phyloP scores from a whole-genome alignment of 768 basidiomycete species.

The Boletus bicolor region DNA sequence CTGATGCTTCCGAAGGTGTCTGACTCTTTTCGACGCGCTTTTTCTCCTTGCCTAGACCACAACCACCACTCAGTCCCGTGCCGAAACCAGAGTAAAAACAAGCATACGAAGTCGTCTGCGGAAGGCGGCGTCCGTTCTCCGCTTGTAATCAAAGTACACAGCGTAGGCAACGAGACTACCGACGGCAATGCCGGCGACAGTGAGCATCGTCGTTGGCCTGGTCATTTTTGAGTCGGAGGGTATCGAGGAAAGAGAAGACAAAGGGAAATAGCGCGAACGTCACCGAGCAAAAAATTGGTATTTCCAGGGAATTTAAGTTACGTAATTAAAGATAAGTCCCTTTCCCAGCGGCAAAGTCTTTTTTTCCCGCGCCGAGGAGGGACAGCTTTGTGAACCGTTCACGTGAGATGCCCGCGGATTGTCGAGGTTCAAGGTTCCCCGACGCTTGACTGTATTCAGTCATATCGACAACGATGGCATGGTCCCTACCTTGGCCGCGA shows the following conservation, averaged over 20 bases:
- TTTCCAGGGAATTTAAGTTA: constrained; percentile 17
- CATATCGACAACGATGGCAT: neutral
- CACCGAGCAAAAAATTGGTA: constrained; percentile 6
- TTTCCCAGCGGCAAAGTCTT: neutral
- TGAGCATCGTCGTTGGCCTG: constrained; percentile 38
- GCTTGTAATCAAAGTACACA: constrained; percentile 91
- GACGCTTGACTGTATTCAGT: neutral
- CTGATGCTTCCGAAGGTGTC: constrained; percentile 38
- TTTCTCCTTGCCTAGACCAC: constrained; percentile 77
- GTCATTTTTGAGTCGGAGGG: constrained; percentile 17
- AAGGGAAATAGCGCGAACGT: constrained; percentile 1
- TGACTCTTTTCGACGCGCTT: constrained; percentile 78
- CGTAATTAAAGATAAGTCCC: constrained; percentile 17
- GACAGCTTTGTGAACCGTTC: neutral
- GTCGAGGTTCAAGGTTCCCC: neutral
- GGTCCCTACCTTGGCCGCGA: neutral
- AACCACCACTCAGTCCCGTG: neutral
- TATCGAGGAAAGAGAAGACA: constrained; percentile 14
- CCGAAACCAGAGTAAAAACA: neutral
- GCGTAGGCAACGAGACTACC: constrained; percentile 73
- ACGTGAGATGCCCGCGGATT: neutral
- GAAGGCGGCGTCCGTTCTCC: constrained; percentile 84
- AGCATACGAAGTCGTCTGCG: constrained; percentile 82
- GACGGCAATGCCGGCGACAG: constrained; percentile 46
- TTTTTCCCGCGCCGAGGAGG: neutral